phyloP scores from a whole-genome alignment of 441 rosid species.

The Adansonia grandidieri region DNA sequence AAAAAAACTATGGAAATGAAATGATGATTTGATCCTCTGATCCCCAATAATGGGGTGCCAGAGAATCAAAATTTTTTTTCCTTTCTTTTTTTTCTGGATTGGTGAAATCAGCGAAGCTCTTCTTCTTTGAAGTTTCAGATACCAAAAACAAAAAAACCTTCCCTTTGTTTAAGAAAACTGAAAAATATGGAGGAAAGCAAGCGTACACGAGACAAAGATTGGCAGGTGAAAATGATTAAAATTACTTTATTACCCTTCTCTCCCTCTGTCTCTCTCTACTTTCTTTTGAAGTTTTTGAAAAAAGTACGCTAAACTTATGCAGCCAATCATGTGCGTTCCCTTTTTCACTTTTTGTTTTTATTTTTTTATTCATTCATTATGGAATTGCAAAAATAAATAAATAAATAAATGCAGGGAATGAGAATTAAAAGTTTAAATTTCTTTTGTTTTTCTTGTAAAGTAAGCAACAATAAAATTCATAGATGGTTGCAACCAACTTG shows the following conservation, averaged over 20 bases:
- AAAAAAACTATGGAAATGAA: slow-evolving; percentile 5
- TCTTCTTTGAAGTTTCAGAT: background rate
- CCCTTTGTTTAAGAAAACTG: slow-evolving; percentile 19
- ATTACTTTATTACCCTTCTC: slow-evolving; percentile 37
- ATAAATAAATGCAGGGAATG: background rate
- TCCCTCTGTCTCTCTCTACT: background rate
- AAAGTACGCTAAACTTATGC: slow-evolving; percentile 21
- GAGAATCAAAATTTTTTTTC: background rate
- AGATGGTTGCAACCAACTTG: background rate
- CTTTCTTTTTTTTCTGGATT: background rate
- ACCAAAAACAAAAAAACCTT: slow-evolving; percentile 6
- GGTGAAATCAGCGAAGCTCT: slow-evolving; percentile 11
- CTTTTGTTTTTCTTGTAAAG: slow-evolving; percentile 8
- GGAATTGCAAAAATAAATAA: too few species aligned
- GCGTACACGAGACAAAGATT: slow-evolving; percentile 41
- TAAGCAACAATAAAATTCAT: slow-evolving; percentile 2
- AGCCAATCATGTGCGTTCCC: slow-evolving; percentile 18
- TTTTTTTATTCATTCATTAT: background rate
- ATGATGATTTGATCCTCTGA: slow-evolving; percentile 29
- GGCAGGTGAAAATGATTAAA: slow-evolving; percentile 27
- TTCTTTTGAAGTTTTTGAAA: background rate
- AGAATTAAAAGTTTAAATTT: background rate
- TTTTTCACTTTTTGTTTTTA: slow-evolving; percentile 15
- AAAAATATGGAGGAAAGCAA: slow-evolving; percentile 22
- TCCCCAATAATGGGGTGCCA: slow-evolving; percentile 26